phyloP scores from a whole-genome alignment of 352 stramenopile species.

The Phytophthora hybrid region DNA sequence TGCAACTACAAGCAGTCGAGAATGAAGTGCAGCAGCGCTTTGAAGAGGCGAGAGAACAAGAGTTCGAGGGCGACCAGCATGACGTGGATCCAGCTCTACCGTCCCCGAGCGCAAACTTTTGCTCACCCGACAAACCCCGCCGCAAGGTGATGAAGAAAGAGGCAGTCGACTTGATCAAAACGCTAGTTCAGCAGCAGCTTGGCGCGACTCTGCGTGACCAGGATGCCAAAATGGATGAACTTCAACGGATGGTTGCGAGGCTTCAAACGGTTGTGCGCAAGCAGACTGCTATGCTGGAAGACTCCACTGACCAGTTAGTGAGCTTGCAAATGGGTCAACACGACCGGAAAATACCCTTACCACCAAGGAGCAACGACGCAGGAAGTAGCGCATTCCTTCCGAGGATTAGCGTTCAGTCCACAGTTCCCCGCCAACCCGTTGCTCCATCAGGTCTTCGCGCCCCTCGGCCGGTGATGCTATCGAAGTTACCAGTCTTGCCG shows the following conservation, averaged over 20 bases:
- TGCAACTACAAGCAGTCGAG: conserved; percentile 19
- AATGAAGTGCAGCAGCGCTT: conserved; percentile 22
- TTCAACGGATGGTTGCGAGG: conserved; percentile 50
- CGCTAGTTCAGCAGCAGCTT: conserved; percentile 51
- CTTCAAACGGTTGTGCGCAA: conserved; percentile 56
- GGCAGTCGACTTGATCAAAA: conserved; percentile 49
- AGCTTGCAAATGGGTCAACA: conserved; percentile 23
- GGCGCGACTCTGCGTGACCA: conserved; percentile 46
- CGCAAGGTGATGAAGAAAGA: conserved; percentile 67
- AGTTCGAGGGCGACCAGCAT: background rate
- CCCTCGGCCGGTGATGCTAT: conserved; percentile 32
- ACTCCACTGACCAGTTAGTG: conserved; percentile 38
- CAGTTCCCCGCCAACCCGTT: conserved; percentile 24
- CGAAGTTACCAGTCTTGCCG: conserved; percentile 26
- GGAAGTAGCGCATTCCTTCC: conserved; percentile 19
- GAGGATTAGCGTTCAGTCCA: conserved; percentile 12
- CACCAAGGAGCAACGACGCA: conserved; percentile 8
- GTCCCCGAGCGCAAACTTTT: background rate
- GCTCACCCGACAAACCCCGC: conserved; percentile 19
- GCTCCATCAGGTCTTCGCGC: conserved; percentile 31
- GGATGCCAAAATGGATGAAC: conserved; percentile 51
- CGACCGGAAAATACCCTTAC: conserved; percentile 9
- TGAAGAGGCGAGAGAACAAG: conserved; percentile 8
- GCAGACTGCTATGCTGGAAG: conserved; percentile 48
- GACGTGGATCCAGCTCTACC: background rate